Evolutionary conservation across 2,329 filamentous ascomycete species (phyloP).

Genomic region (Phoma herbarum): DNA sequence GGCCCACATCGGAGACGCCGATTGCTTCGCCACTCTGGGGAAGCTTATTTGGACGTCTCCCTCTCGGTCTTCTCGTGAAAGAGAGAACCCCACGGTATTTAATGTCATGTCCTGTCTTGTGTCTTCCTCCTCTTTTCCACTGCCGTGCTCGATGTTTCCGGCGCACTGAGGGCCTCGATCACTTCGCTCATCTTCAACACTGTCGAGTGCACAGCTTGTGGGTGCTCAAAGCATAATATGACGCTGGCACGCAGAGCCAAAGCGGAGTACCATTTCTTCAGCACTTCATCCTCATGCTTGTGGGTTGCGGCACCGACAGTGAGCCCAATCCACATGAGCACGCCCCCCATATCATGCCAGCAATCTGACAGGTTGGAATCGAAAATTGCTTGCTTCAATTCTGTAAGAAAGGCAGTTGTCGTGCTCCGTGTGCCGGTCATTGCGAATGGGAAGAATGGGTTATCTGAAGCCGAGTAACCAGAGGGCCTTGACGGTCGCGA

Average conservation of each 20-base stretch:
- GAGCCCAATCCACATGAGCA: constrained; percentile 50
- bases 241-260: constrained; percentile 44
- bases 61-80: not conserved
- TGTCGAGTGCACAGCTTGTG: constrained; percentile 40
- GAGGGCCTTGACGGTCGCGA: too few relatives aligned
- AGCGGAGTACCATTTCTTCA: constrained; percentile 46
- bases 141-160: too few relatives aligned
- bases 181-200: constrained; percentile 42
- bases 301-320: constrained; percentile 45
- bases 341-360: constrained; percentile 51
- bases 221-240: constrained; percentile 50
- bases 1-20: constrained; percentile 23
- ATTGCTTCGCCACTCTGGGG: constrained; percentile 25
- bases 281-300: constrained; percentile 28
- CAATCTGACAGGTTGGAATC: constrained; percentile 45
- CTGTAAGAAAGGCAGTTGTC: constrained; percentile 29
- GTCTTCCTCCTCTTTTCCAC: constrained; percentile 26
- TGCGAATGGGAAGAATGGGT: too few relatives aligned
- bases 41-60: constrained; percentile 28
- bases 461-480: too few relatives aligned
- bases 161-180: constrained; percentile 24
- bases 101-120: constrained; percentile 14
- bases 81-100: constrained; percentile 1
- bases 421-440: too few relatives aligned
- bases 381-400: too few relatives aligned